These are phyloP conservation scores for Penicillium fimorum DNA, from an alignment of 495 filamentous ascomycete species.

Conservation along the genomic window DNA sequence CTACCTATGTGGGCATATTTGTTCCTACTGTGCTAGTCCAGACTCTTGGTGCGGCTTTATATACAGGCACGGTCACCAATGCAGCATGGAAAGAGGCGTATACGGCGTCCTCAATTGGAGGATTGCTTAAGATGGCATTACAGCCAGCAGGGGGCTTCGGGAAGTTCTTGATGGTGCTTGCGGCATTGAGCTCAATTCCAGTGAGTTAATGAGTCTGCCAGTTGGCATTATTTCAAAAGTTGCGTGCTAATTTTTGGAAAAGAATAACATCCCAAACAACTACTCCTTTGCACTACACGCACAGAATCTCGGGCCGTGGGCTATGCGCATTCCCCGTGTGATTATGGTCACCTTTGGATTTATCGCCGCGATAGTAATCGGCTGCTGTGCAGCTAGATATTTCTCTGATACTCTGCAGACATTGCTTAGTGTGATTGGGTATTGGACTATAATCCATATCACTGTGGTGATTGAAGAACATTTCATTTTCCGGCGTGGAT, in stretches of 20 bases:
- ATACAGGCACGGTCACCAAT: conserved; percentile 50
- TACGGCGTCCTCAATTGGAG: conserved; percentile 53
- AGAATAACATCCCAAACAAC: conserved; percentile 35
- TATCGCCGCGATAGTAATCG: conserved; percentile 22
- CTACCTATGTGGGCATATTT: conserved; percentile 60
- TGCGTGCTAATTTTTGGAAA: neutral
- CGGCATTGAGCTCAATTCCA: conserved; percentile 36
- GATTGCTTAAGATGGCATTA: conserved; percentile 57
- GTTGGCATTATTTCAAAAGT: neutral
- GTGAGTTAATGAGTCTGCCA: conserved; percentile 15
- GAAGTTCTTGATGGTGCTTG: conserved; percentile 39
- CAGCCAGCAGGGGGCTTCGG: conserved; percentile 44
- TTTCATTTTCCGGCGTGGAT: conserved; percentile 64
- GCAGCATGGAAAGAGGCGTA: conserved; percentile 52
- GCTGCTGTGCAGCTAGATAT: conserved; percentile 27
- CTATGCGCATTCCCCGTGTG: conserved; percentile 33
- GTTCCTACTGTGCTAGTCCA: conserved; percentile 62
- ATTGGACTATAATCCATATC: conserved; percentile 75
- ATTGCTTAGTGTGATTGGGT: conserved; percentile 42
- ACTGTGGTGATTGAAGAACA: conserved; percentile 66
- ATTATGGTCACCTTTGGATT: conserved; percentile 28
- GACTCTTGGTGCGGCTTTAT: conserved; percentile 63
- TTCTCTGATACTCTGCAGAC: conserved; percentile 28
- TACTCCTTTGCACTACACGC: conserved; percentile 32
- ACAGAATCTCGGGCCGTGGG: conserved; percentile 38